Evolutionary conservation across 148 eudicot genomes (phyloP), one percentile per base, ranked within the genome.

Genomic region (Amaranthus palmeri): DNA sequence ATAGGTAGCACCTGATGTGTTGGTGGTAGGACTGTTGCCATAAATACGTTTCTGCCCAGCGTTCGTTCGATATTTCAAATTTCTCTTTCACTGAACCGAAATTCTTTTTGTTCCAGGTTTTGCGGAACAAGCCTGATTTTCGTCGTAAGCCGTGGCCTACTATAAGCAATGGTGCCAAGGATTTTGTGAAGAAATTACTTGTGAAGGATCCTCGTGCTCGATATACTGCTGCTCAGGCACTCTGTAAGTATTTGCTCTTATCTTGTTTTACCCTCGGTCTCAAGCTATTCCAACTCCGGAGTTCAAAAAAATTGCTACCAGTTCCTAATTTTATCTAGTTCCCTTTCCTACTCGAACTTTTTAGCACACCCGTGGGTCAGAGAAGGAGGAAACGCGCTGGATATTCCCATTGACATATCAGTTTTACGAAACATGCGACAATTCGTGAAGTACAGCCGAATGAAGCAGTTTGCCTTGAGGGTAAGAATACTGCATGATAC

Each of bases 311-410:
- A 74, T 43, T 7, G 7, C 46, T 45, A 11, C 8, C 40, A 45
- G 10, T 68, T 65, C 61, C 68, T 72, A 52, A 78, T 54, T 60
- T 18, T 65, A 54, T n/a, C 40, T 67, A 36, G 6, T 15, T 36
- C 50, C 10, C 8, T 47, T 55, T 45, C 51, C 10, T 65, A 41
- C 48, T 66, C 56, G 48, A 68, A 43, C 65, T 18, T 79, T 75
- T 10, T 92, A 93, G 98, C 97, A 76, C 97, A 93, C 70, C 91
- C 89, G 74, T 93, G 98, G 98, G 98, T 93, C 69, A 81, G 98
- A 83, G 98, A 93, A 85, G 98, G 96, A 49, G 98, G 98, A 74
- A 78, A 81, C 78, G 98, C 98, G 59, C 87, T 81, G 8, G 98
- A 91, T 76, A 93, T 93, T 75, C 97, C 98, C 67, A 70, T 93